Evolutionary conservation across 495 filamentous ascomycete genomes (phyloP).

Genomic region (Chaetomium cochliodes): DNA sequence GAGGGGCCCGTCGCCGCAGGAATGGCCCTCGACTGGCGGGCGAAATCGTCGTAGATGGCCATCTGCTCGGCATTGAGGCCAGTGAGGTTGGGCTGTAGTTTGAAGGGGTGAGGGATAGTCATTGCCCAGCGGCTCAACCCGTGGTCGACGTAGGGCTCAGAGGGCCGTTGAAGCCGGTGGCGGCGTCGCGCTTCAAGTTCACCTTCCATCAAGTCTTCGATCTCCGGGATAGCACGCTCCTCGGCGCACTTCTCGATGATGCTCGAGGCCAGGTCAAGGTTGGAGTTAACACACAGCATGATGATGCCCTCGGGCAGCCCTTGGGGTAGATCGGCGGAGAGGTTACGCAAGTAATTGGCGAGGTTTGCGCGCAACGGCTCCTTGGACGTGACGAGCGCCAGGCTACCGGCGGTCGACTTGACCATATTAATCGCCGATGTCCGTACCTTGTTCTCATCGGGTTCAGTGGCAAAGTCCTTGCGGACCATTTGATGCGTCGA

Average conservation of each 20-base stretch:
- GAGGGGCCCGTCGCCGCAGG: conserved; percentile 34
- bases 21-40: conserved; percentile 68
- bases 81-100: conserved; percentile 57
- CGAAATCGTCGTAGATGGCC: conserved; percentile 95
- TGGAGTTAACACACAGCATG: conserved; percentile 97
- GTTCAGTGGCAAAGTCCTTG: conserved; percentile 94
- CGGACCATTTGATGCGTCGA: conserved; percentile 88
- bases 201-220: conserved; percentile 81
- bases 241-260: conserved; percentile 94
- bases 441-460: conserved; percentile 80
- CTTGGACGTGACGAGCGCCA: conserved; percentile 96
- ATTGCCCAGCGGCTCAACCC: conserved; percentile 79
- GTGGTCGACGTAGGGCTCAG: conserved; percentile 78
- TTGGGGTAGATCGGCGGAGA: conserved; percentile 66
- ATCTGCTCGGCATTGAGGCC: conserved; percentile 91
- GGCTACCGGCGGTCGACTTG: conserved; percentile 83
- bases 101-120: conserved; percentile 87
- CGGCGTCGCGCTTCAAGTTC: conserved; percentile 71
- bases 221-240: conserved; percentile 86
- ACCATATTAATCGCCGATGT: conserved; percentile 88
- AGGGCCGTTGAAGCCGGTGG: conserved; percentile 66
- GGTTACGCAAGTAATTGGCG: conserved; percentile 84
- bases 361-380: conserved; percentile 95
- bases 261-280: conserved; percentile 86
- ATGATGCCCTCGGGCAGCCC: conserved; percentile 85